Conservation (phyloP, 257 asterid genomes). For the Solanum pimpinellifolium region DNA sequence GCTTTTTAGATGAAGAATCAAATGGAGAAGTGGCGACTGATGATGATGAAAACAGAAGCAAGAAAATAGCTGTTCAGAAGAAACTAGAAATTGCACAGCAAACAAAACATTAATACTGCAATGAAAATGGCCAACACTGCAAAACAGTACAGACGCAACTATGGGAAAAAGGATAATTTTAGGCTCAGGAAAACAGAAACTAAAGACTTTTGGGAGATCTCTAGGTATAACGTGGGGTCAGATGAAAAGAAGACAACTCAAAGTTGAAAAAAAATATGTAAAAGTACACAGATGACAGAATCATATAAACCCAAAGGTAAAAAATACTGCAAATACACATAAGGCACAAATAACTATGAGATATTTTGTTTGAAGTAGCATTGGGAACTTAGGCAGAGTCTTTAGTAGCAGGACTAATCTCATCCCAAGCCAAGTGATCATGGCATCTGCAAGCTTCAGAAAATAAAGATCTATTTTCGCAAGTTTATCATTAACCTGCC, state of each 20-base stretch:
- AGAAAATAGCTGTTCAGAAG: not conserved
- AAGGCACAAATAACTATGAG: not conserved
- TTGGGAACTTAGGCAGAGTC: not conserved
- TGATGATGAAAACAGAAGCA: not conserved
- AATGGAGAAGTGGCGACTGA: not conserved
- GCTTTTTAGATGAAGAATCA: not conserved
- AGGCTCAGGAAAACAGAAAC: not conserved
- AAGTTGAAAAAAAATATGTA: not conserved
- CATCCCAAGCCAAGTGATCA: not conserved
- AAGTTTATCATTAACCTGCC: not conserved
- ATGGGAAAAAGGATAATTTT: not conserved
- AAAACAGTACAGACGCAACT: not conserved
- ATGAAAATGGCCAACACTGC: not conserved
- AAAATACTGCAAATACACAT: not conserved
- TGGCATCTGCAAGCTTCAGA: not conserved
- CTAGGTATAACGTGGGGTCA: not conserved
- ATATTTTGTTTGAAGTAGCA: not conserved
- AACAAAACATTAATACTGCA: not conserved
- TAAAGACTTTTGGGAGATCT: not conserved
- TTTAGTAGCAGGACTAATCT: not conserved
- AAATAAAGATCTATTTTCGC: not conserved
- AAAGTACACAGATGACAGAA: not conserved
- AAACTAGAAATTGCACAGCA: not conserved
- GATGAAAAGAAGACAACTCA: not conserved
- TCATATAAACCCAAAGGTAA: not conserved